Evolutionary conservation across 768 basidiomycete species (phyloP).

Genomic region (Leccinum boreale): DNA sequence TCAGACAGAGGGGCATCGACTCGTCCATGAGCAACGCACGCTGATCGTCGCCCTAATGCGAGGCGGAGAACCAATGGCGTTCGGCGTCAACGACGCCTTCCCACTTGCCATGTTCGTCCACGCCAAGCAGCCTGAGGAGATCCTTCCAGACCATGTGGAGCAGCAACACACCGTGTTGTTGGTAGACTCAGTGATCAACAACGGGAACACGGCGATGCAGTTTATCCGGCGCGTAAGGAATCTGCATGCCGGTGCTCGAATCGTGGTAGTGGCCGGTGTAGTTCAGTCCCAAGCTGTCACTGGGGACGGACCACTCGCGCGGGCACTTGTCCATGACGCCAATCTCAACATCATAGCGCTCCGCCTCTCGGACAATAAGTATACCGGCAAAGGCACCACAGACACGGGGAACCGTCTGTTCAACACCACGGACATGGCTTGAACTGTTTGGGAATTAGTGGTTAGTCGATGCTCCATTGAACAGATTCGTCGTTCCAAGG

Average conservation of each 20-base stretch:
- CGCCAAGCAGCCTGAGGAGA: conserved; percentile 12
- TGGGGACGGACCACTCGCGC: conserved; percentile 10
- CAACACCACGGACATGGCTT: conserved; percentile 10
- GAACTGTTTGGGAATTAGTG: conserved; percentile 5
- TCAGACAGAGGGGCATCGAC: conserved; percentile 14
- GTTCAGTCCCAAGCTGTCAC: conserved; percentile 13
- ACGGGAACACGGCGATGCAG: conserved; percentile 12
- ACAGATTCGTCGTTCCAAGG: too few relatives aligned
- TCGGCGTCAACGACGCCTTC: conserved; percentile 13
- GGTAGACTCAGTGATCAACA: conserved; percentile 15
- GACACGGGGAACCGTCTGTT: conserved; percentile 15
- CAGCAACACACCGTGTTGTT: conserved; percentile 14
- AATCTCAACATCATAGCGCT: conserved; percentile 13
- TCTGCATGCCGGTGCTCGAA: conserved; percentile 13
- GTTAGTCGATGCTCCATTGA: not conserved
- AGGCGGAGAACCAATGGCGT: conserved; percentile 14
- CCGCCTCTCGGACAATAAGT: conserved; percentile 13
- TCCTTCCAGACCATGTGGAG: conserved; percentile 12
- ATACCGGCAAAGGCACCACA: conserved; percentile 14
- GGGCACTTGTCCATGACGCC: conserved; percentile 11
- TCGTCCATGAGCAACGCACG: conserved; percentile 12
- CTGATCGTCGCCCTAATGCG: conserved; percentile 15
- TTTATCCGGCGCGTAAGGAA: conserved; percentile 10
- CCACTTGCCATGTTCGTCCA: conserved; percentile 15
- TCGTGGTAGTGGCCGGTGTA: conserved; percentile 13